These are phyloP conservation scores for Saccharomycopsis sp. DNA, from an alignment of 805 yeast genomes.

Conservation along the genomic window DNA sequence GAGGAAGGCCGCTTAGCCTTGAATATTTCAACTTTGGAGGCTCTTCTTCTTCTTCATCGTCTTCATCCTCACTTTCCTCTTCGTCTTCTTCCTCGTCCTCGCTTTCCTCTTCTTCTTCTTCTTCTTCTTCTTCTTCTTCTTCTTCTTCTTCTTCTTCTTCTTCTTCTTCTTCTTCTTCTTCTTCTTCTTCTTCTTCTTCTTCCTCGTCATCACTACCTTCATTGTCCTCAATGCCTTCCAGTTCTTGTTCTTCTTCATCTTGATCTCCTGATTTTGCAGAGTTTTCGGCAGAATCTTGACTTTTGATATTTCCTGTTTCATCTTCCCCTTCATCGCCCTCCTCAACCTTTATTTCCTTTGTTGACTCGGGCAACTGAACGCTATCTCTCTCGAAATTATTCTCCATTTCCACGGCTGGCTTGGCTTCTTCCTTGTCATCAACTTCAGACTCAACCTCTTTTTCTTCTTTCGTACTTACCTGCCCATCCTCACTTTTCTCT, in stretches of 20 bases:
- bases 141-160: too few species aligned
- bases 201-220: constrained; percentile 27
- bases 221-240: constrained; percentile 20
- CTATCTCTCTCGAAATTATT: not conserved
- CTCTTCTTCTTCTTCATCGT: too few species aligned
- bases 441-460: not conserved
- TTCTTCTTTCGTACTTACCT: not conserved
- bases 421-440: not conserved
- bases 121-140: too few species aligned
- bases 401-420: not conserved
- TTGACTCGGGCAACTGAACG: not conserved
- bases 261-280: constrained; percentile 22
- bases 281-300: constrained; percentile 21
- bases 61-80: too few species aligned
- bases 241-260: constrained; percentile 23
- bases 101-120: too few species aligned
- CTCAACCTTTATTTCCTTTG: not conserved
- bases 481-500: not conserved
- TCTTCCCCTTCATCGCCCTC: constrained; percentile 17
- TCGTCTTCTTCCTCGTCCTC: too few species aligned
- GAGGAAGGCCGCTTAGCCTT: constrained; percentile 58
- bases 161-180: too few species aligned
- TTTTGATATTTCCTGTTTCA: too few species aligned
- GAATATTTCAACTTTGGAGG: constrained; percentile 74
- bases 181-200: constrained; percentile 20